Conservation (phyloP, 192 early-diverging fungal species). For the Diversispora eburnea region DNA sequence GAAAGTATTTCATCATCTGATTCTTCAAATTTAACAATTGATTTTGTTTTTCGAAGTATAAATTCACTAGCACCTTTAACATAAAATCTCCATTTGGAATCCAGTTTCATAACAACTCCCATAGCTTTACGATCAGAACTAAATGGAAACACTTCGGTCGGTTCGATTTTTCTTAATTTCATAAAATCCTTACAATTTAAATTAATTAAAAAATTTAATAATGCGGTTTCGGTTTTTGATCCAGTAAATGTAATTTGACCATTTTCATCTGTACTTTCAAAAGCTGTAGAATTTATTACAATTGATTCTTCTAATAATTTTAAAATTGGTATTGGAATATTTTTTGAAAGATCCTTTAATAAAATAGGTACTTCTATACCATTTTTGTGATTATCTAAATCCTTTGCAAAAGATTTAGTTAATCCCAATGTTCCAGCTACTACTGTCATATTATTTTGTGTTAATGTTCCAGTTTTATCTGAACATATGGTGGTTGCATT, state of each 20-base stretch:
- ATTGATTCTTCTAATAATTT: slow-evolving; percentile 65
- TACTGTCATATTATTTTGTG: slow-evolving; percentile 98
- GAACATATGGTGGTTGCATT: slow-evolving; percentile 98
- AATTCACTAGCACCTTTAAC: slow-evolving; percentile 96
- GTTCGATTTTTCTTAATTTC: slow-evolving; percentile 53
- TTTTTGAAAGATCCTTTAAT: slow-evolving; percentile 45
- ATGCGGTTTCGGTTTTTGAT: slow-evolving; percentile 92
- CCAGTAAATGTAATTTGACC: slow-evolving; percentile 65
- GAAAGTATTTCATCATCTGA: slow-evolving; percentile 31
- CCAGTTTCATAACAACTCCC: slow-evolving; percentile 64
- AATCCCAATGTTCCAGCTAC: slow-evolving; percentile 78
- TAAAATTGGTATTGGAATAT: slow-evolving; percentile 42
- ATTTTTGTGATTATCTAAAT: slow-evolving; percentile 34
- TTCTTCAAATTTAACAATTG: slow-evolving; percentile 39
- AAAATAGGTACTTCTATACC: slow-evolving; percentile 25
- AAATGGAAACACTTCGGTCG: slow-evolving; percentile 84
- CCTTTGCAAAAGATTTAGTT: slow-evolving; percentile 36
- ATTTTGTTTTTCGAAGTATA: slow-evolving; percentile 63
- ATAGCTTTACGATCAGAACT: slow-evolving; percentile 90
- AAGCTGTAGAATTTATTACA: slow-evolving; percentile 79
- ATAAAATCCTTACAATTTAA: slow-evolving; percentile 61
- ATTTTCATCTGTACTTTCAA: slow-evolving; percentile 48
- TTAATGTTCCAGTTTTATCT: slow-evolving; percentile 98
- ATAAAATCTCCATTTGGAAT: slow-evolving; percentile 63
- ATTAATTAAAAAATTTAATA: slow-evolving; percentile 73